phyloP scores from a whole-genome alignment of 306 rosid species.

The Rubus idaeus region DNA sequence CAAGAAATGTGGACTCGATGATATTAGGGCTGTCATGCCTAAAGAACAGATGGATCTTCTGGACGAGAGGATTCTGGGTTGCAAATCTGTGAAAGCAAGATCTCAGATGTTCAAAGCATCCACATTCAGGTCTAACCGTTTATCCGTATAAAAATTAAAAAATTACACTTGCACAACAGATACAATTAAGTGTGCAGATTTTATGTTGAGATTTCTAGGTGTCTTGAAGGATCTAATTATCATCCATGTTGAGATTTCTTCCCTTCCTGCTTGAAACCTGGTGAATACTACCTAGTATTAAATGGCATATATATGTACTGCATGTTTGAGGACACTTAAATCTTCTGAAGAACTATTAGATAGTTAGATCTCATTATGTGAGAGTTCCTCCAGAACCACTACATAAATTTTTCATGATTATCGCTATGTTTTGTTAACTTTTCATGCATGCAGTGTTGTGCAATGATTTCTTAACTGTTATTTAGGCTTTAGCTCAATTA shows the following conservation, averaged over 20 bases:
- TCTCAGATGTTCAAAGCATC: slow-evolving; percentile 70
- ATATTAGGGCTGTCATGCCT: slow-evolving; percentile 84
- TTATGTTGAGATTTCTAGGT: background rate
- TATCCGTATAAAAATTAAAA: background rate
- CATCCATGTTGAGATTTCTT: background rate
- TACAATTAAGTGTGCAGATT: background rate
- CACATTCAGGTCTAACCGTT: slow-evolving; percentile 59
- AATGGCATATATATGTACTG: background rate
- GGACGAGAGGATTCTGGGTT: slow-evolving; percentile 57
- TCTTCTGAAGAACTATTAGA: background rate
- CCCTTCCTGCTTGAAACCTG: background rate
- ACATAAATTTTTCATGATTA: background rate
- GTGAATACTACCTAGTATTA: too few relatives aligned
- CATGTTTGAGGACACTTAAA: too few relatives aligned
- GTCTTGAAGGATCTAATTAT: background rate
- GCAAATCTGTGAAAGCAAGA: slow-evolving; percentile 62
- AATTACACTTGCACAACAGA: background rate
- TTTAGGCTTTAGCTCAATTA: background rate
- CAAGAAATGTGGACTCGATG: slow-evolving; percentile 71
- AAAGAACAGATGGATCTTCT: slow-evolving; percentile 85
- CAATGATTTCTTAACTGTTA: background rate
- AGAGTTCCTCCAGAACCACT: background rate
- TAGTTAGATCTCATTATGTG: background rate
- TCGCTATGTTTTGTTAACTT: background rate
- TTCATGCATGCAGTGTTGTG: background rate